A percentile compares a stretch with the other conserved stretches of the same genome.
Conservation (phyloP, 2,329 filamentous ascomycete genomes). For the Botrytis medusae region DNA sequence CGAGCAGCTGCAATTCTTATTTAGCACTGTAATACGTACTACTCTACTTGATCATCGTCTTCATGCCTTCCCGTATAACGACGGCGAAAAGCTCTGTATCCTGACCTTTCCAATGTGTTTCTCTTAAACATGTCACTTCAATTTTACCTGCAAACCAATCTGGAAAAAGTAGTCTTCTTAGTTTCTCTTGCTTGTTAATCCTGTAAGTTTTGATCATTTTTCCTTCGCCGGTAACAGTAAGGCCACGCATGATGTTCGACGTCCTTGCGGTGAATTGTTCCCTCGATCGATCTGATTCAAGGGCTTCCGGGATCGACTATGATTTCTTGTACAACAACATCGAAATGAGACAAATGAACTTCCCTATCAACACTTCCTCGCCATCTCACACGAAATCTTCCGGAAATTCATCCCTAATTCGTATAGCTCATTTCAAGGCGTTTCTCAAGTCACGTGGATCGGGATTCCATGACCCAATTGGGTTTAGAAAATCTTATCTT, state of each 20-base stretch:
- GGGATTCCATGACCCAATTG: slow-evolving; percentile 9
- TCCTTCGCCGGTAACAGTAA: neutral
- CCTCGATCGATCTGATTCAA: neutral
- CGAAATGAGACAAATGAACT: neutral
- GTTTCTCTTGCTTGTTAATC: neutral
- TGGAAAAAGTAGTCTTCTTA: neutral
- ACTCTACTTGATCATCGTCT: neutral
- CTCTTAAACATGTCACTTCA: neutral
- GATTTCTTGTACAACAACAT: neutral
- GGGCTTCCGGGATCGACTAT: neutral
- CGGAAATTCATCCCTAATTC: slow-evolving; percentile 17
- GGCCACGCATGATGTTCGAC: neutral
- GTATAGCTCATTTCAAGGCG: neutral
- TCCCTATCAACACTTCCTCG: neutral
- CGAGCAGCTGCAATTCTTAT: neutral
- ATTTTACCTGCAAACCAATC: neutral
- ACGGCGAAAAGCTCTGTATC: neutral
- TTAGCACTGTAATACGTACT: neutral
- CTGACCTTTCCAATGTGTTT: neutral
- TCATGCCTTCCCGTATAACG: neutral
- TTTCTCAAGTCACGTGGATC: neutral
- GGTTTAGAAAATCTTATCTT: slow-evolving; percentile 4
- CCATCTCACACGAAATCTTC: neutral
- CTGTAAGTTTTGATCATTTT: neutral
- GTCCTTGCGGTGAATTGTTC: neutral